Evolutionary conservation across 805 yeast genomes (phyloP), one percentile per base, ranked within the genome.

Genomic region (Wickerhamiella shivajii): DNA sequence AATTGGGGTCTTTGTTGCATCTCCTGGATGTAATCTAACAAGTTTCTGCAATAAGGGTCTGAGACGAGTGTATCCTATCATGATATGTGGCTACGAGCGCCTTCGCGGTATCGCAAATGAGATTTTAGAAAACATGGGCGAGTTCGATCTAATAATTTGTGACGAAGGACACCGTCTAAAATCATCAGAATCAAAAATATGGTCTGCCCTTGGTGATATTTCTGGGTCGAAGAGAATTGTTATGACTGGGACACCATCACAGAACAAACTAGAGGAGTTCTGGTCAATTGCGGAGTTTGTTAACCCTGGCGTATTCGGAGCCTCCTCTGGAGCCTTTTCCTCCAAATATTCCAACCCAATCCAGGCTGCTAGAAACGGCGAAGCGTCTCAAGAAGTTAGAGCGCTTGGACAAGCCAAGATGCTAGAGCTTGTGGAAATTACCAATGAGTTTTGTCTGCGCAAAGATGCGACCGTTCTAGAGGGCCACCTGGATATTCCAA

Each of bases 151-250:
- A 12, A 57, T 90, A 13, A 69, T 90, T 1, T 90, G 95, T 53
- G 98, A 90, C 53, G 98, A 90, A 50, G 98, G 97, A 2, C 98
- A 90, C 52, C 63, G 94, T 31, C 62, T 90, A 43, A 90, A 87
- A 46, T 79, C 71, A 44, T 63, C 71, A 4, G 59, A 72, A 7
- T 81, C 79, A 38, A 84, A 81, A 52, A 71, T 78, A 0, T 58
- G 83, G 33, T 72, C 71, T 38, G 70, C 74, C 0, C 57, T 87
- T 33, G 69, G 67, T 25, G 46, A 61, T 1, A 53, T 84, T 12
- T 57, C 71, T 26, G 64, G 76, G 3, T 60, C 60, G 6, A 68
- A 63, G 27, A 70, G 76, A 39, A 58, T 87, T 2, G 47, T 87
- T 4, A 57, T 90, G 5, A 71, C 93, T 0, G 98, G 95, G 0